phyloP scores from a whole-genome alignment of 768 basidiomycete species.

The Amyloporia xantha region DNA sequence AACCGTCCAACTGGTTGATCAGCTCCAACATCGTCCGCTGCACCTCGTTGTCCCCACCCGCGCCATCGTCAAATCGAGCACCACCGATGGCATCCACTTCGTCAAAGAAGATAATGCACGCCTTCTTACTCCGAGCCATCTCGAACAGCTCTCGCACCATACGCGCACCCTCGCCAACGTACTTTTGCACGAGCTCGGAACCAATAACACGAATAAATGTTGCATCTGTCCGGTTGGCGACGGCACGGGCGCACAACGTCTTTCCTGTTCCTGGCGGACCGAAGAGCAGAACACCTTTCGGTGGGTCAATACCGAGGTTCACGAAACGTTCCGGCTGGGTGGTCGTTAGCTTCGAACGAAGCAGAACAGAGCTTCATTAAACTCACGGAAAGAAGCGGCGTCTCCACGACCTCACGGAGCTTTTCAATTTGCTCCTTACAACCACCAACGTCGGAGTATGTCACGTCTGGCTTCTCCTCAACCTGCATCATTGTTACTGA shows the following conservation, averaged over 20 bases:
- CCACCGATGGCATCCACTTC: conserved; percentile 99
- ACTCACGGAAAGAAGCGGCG: conserved; percentile 84
- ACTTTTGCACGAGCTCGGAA: conserved; percentile 99
- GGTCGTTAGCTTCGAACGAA: not conserved
- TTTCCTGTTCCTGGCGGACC: conserved; percentile 99
- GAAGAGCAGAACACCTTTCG: conserved; percentile 93
- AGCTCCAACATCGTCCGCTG: conserved; percentile 99
- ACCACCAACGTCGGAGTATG: conserved; percentile 95
- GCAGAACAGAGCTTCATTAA: not conserved
- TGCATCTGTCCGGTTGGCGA: conserved; percentile 97
- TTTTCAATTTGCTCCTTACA: conserved; percentile 99
- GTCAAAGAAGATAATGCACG: conserved; percentile 99
- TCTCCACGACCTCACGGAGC: conserved; percentile 95
- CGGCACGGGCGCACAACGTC: conserved; percentile 95
- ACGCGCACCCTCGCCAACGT: conserved; percentile 96
- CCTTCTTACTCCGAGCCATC: conserved; percentile 98
- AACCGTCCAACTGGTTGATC: conserved; percentile 98
- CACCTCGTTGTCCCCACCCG: conserved; percentile 98
- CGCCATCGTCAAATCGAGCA: conserved; percentile 96
- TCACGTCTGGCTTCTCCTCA: conserved; percentile 97
- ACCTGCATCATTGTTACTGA: conserved; percentile 99
- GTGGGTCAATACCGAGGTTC: conserved; percentile 97
- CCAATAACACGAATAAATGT: conserved; percentile 99
- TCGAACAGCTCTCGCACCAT: conserved; percentile 99
- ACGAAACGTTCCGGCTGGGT: conserved; percentile 97